phyloP scores from a whole-genome alignment of 805 yeast genomes.

The Suhomyces canberraensis region DNA sequence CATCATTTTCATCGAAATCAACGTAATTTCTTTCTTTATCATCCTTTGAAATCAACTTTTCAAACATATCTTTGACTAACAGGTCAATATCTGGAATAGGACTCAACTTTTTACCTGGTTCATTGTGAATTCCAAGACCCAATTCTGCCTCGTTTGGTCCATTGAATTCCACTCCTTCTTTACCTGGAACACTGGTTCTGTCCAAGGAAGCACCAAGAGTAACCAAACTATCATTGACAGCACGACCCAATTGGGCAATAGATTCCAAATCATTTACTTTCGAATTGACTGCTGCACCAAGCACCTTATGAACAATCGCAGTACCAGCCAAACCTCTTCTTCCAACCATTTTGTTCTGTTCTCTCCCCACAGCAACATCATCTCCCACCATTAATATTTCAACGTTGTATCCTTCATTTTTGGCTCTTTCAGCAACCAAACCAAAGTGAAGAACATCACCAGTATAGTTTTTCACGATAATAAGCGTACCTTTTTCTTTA shows the following conservation, averaged over 20 bases:
- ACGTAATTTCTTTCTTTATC: slow-evolving; percentile 84
- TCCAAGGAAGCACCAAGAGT: slow-evolving; percentile 89
- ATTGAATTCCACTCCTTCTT: slow-evolving; percentile 46
- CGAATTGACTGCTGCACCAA: slow-evolving; percentile 66
- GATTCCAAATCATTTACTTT: slow-evolving; percentile 43
- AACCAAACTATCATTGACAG: slow-evolving; percentile 63
- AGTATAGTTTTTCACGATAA: slow-evolving; percentile 88
- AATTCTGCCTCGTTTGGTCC: slow-evolving; percentile 70
- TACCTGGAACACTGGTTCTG: slow-evolving; percentile 87
- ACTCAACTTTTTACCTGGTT: slow-evolving; percentile 71
- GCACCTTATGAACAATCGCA: slow-evolving; percentile 75
- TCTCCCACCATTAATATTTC: slow-evolving; percentile 81
- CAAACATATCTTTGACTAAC: slow-evolving; percentile 54
- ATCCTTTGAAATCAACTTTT: slow-evolving; percentile 54
- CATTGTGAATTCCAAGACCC: slow-evolving; percentile 96
- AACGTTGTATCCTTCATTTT: slow-evolving; percentile 67
- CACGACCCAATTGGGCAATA: slow-evolving; percentile 56
- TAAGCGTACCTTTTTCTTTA: slow-evolving; percentile 59
- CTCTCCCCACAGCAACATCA: slow-evolving; percentile 91
- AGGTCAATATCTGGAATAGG: slow-evolving; percentile 72
- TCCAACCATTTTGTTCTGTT: slow-evolving; percentile 88
- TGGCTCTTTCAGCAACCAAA: slow-evolving; percentile 83
- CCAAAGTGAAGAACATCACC: slow-evolving; percentile 95
- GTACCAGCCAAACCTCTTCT: slow-evolving; percentile 95
- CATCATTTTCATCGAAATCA: slow-evolving; percentile 59